A percentile compares a stretch with the other conserved stretches of the same genome.
Conservation (phyloP, 2,329 filamentous ascomycete species). For the Coleophoma eucalyptorum region DNA sequence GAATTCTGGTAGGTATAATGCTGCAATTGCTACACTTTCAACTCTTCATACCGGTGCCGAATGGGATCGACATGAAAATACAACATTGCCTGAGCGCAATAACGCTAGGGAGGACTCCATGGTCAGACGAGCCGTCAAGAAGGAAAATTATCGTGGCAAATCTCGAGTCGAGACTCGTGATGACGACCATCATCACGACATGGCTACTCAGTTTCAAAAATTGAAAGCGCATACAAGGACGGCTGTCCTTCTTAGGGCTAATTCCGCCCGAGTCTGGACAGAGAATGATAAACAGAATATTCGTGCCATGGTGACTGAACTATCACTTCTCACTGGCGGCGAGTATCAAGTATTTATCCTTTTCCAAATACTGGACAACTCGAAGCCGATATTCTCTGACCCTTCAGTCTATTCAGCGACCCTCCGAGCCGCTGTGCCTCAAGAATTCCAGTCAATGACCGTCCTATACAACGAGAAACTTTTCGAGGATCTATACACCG, state of each 20-base stretch:
- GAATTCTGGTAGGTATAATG: slow-evolving; percentile 1
- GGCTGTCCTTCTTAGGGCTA: slow-evolving; percentile 72
- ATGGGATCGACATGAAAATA: background rate
- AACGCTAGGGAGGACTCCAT: background rate
- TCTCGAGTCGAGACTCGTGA: slow-evolving; percentile 2
- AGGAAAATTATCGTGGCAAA: slow-evolving; percentile 1
- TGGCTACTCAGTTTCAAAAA: background rate
- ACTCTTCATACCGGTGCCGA: background rate
- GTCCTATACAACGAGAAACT: slow-evolving; percentile 72
- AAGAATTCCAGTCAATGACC: slow-evolving; percentile 67
- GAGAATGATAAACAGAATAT: slow-evolving; percentile 77
- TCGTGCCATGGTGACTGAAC: slow-evolving; percentile 74
- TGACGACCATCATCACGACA: slow-evolving; percentile 8
- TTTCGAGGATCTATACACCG: slow-evolving; percentile 74
- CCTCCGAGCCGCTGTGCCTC: slow-evolving; percentile 59
- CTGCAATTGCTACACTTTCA: slow-evolving; percentile 26
- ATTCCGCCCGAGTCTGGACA: slow-evolving; percentile 71
- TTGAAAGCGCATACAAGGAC: slow-evolving; percentile 49
- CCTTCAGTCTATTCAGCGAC: slow-evolving; percentile 54
- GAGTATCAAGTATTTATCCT: slow-evolving; percentile 79
- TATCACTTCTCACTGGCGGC: slow-evolving; percentile 71
- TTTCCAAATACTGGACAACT: slow-evolving; percentile 69
- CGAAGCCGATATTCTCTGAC: slow-evolving; percentile 55
- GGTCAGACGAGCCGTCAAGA: background rate
- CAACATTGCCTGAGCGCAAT: background rate